phyloP scores from a whole-genome alignment of 805 yeast species.

The Candida montana region DNA sequence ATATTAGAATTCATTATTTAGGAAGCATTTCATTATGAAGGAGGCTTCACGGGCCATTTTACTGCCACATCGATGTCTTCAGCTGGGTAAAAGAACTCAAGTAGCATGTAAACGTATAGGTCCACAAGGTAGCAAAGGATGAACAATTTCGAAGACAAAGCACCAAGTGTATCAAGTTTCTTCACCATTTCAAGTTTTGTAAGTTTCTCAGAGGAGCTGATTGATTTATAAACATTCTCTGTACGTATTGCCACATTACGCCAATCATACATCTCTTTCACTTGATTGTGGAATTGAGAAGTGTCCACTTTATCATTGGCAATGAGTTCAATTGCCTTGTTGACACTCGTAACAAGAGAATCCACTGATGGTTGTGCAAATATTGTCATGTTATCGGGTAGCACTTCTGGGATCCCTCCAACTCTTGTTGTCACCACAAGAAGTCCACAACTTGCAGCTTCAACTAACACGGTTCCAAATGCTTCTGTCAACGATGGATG shows the following conservation, averaged over 20 bases:
- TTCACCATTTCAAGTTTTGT: slow-evolving; percentile 50
- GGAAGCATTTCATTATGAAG: too few relatives aligned
- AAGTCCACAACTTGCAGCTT: slow-evolving; percentile 95
- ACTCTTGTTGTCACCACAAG: slow-evolving; percentile 92
- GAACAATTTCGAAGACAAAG: slow-evolving; percentile 83
- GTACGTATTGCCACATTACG: slow-evolving; percentile 81
- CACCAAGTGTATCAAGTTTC: slow-evolving; percentile 64
- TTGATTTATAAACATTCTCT: slow-evolving; percentile 66
- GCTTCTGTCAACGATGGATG: slow-evolving; percentile 97
- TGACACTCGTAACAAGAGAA: slow-evolving; percentile 65
- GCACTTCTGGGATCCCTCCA: slow-evolving; percentile 96
- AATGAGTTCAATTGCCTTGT: slow-evolving; percentile 61
- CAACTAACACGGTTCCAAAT: slow-evolving; percentile 94
- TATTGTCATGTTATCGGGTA: slow-evolving; percentile 89
- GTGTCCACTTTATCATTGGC: slow-evolving; percentile 61
- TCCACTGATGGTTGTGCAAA: slow-evolving; percentile 88
- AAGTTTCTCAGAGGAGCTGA: slow-evolving; percentile 26
- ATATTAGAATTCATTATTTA: too few relatives aligned
- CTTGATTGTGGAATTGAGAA: slow-evolving; percentile 68
- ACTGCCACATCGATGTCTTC: slow-evolving; percentile 63
- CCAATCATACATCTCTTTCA: slow-evolving; percentile 88
- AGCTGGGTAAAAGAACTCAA: slow-evolving; percentile 70
- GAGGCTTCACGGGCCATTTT: slow-evolving; percentile 72
- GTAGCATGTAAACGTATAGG: slow-evolving; percentile 50
- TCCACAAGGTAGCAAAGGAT: slow-evolving; percentile 80